Conservation (phyloP, 306 rosid genomes). For the Quillaja saponaria region DNA sequence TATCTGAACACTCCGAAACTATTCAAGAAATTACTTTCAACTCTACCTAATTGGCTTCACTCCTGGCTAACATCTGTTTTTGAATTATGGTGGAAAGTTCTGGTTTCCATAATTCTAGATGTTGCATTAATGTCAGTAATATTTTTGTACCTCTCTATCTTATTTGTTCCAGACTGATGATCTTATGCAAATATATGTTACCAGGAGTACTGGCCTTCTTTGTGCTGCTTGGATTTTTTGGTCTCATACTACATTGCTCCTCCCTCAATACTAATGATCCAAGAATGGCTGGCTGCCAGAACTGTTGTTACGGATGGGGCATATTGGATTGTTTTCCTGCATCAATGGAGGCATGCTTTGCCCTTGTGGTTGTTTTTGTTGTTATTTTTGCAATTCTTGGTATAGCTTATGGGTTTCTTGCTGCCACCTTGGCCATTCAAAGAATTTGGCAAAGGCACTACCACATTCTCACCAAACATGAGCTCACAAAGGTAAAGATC, state of each 20-base stretch:
- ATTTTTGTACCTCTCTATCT: background rate
- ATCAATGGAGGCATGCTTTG: constrained; percentile 99
- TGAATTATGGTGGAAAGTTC: background rate
- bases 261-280: constrained; percentile 84
- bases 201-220: constrained; percentile 95
- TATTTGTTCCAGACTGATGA: too few species aligned
- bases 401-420: constrained; percentile 95
- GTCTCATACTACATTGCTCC: constrained; percentile 93
- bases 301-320: constrained; percentile 99
- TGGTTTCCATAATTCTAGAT: background rate
- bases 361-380: constrained; percentile 83
- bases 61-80: too few species aligned
- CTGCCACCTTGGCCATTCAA: constrained; percentile 95
- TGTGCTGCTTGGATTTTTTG: constrained; percentile 93
- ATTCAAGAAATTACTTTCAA: too few species aligned
- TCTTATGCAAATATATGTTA: background rate
- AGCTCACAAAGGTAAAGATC: constrained; percentile 81
- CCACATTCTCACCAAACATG: constrained; percentile 96
- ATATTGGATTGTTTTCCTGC: constrained; percentile 98
- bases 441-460: constrained; percentile 99
- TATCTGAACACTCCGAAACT: background rate
- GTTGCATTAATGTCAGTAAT: background rate
- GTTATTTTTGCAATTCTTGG: constrained; percentile 98
- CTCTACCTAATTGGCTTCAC: too few species aligned
- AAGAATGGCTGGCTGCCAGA: constrained; percentile 96